Evolutionary conservation across 139 green algal genomes (phyloP).

Genomic region (Volvox africanus): DNA sequence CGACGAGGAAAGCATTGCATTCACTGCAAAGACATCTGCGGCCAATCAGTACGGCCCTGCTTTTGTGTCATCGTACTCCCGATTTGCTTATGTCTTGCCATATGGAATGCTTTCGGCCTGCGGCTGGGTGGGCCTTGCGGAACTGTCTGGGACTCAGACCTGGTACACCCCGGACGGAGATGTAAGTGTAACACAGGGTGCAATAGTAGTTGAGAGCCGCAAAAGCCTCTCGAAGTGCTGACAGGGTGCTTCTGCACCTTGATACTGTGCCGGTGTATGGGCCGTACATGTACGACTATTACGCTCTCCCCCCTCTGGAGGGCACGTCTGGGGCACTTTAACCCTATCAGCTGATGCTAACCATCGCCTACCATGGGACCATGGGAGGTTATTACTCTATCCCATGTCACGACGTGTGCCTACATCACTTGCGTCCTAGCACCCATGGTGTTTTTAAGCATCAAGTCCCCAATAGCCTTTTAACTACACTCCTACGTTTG

Average conservation of each 20-base stretch:
- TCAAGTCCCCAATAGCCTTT: too few relatives aligned
- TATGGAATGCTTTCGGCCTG: neutral
- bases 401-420: too few relatives aligned
- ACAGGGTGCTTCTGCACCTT: too few relatives aligned
- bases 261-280: too few relatives aligned
- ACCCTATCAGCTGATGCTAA: too few relatives aligned
- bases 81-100: neutral
- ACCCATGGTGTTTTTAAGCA: too few relatives aligned
- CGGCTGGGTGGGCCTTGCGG: constrained; percentile 19
- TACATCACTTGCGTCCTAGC: too few relatives aligned
- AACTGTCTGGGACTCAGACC: constrained; percentile 17
- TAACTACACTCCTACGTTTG: too few relatives aligned
- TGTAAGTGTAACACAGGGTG: neutral
- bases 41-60: neutral
- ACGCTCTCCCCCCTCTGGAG: too few relatives aligned
- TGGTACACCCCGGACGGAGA: constrained; percentile 7
- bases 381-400: neutral
- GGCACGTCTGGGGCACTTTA: too few relatives aligned
- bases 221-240: neutral
- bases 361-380: neutral
- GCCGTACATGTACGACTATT: too few relatives aligned
- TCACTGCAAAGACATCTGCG: neutral
- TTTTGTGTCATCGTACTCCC: neutral
- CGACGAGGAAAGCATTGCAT: neutral
- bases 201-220: neutral